Percentiles rank a stretch among this genome's conserved stretches.
phyloP scores from a whole-genome alignment of 306 rosid species.

The Cicer arietinum region DNA sequence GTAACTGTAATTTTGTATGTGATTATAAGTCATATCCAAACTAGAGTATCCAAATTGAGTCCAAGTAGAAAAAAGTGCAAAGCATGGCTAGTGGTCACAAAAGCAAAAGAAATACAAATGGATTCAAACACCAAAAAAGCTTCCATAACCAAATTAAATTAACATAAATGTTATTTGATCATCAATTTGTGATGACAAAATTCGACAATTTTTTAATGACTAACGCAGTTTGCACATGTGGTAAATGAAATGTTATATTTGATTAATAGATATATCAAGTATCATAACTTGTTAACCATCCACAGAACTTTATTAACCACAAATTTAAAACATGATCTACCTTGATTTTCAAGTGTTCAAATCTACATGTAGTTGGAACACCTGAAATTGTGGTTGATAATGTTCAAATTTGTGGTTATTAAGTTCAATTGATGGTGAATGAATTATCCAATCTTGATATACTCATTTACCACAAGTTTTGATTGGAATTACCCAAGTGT shows the following conservation, averaged over 20 bases:
- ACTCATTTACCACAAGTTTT: neutral
- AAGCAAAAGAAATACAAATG: neutral
- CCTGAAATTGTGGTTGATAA: neutral
- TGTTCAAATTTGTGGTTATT: neutral
- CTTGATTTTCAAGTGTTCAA: neutral
- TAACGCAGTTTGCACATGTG: no score
- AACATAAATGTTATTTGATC: no score
- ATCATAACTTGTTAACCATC: no score
- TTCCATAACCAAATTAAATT: no score
- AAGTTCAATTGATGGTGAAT: neutral
- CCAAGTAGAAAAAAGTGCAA: neutral
- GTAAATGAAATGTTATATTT: no score
- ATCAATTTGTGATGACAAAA: no score
- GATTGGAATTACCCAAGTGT: no score
- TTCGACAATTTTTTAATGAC: no score
- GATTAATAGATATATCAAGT: no score
- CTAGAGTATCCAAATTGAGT: conserved; percentile 8
- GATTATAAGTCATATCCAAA: conserved; percentile 26
- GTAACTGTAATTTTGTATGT: conserved; percentile 58
- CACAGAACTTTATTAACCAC: neutral
- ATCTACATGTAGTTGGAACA: neutral
- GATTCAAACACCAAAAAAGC: neutral
- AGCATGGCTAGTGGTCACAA: neutral
- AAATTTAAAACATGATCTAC: neutral
- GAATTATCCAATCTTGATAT: neutral